Percentiles rank a stretch among this genome's conserved stretches.
Evolutionary conservation across 2,329 filamentous ascomycete genomes (phyloP).

Genomic region (Colletotrichum siamense): DNA sequence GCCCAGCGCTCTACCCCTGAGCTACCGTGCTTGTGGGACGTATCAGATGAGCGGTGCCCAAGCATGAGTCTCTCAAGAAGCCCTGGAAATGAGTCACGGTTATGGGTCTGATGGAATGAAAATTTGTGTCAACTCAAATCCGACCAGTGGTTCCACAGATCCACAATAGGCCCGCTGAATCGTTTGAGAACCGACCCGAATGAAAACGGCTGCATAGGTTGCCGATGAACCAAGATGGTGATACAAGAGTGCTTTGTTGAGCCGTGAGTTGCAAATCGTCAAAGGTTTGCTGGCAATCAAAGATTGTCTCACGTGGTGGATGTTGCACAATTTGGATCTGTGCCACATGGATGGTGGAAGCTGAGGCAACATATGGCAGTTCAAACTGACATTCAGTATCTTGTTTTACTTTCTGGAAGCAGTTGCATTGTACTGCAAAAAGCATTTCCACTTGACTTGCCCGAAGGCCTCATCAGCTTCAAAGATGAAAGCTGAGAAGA

Average conservation of each 20-base stretch:
- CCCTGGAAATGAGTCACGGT: neutral
- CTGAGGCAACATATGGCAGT: accelerated
- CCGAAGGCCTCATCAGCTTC: accelerated
- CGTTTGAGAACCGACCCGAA: accelerated
- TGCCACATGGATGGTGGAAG: neutral
- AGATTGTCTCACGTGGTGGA: neutral
- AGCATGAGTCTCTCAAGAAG: neutral
- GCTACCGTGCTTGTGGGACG: neutral
- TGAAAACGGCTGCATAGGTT: accelerated
- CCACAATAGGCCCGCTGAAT: neutral
- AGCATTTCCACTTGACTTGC: accelerated
- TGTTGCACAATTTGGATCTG: neutral
- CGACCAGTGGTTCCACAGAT: neutral
- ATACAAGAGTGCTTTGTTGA: neutral
- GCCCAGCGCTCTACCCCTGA: conserved; percentile 21
- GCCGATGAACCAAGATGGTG: neutral
- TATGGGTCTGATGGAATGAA: neutral
- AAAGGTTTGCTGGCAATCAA: neutral
- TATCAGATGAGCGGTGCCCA: accelerated
- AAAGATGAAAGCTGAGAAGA: neutral
- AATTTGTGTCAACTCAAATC: neutral
- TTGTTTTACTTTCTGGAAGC: neutral
- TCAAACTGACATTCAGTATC: neutral
- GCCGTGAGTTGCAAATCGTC: accelerated
- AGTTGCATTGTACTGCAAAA: neutral